Percentiles rank a stretch among this genome's conserved stretches.
These are phyloP conservation scores for Hydnum rufescens DNA, from an alignment of 768 basidiomycete species.

Conservation along the genomic window DNA sequence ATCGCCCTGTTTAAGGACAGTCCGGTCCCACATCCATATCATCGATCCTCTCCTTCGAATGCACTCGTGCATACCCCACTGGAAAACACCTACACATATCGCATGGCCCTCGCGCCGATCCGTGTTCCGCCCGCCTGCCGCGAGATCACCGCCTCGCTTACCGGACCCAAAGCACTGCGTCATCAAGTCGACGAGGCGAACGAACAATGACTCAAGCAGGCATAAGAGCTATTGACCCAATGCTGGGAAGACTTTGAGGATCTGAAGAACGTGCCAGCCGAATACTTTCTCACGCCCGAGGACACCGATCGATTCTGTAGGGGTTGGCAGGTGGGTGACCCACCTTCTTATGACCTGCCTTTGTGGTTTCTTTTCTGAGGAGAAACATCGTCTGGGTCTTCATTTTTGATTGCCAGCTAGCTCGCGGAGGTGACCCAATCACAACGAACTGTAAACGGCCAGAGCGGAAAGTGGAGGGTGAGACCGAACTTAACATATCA, in stretches of 20 bases:
- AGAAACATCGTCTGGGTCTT: no score
- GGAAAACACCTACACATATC: background rate
- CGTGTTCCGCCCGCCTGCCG: slow-evolving; percentile 60
- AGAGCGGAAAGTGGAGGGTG: no score
- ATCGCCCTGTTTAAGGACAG: slow-evolving; percentile 10
- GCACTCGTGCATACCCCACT: no score
- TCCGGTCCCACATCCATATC: slow-evolving; percentile 8
- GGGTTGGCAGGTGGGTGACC: slow-evolving; percentile 72
- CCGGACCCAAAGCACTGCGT: slow-evolving; percentile 49
- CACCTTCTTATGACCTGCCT: no score
- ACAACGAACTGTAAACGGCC: no score
- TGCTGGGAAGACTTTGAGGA: slow-evolving; percentile 74
- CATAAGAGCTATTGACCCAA: slow-evolving; percentile 63
- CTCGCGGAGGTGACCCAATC: no score
- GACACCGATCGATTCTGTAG: slow-evolving; percentile 51
- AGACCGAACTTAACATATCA: no score
- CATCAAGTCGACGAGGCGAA: slow-evolving; percentile 43
- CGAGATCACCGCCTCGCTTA: slow-evolving; percentile 54
- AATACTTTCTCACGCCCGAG: slow-evolving; percentile 22
- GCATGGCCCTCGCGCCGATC: slow-evolving; percentile 43
- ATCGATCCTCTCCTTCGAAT: no score
- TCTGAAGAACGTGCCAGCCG: slow-evolving; percentile 25
- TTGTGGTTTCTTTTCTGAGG: no score
- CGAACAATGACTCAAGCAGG: slow-evolving; percentile 42
- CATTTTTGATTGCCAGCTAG: no score